Evolutionary conservation across 2,329 filamentous ascomycete species (phyloP).

Genomic region (Endothia cerciana): DNA sequence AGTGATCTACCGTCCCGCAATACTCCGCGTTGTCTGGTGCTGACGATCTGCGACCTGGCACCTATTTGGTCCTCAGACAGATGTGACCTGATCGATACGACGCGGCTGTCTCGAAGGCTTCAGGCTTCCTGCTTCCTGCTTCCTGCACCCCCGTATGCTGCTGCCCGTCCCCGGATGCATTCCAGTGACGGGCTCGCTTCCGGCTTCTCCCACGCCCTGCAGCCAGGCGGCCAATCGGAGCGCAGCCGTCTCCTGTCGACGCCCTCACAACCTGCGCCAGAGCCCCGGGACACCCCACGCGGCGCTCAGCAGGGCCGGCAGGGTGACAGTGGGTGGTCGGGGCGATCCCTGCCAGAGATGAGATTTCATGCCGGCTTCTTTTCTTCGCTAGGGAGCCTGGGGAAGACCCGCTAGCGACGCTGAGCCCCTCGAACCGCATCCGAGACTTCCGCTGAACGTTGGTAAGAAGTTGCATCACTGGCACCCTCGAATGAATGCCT

Average conservation of each 20-base stretch:
- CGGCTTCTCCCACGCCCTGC: conserved; percentile 30
- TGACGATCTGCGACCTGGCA: not conserved
- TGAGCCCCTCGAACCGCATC: conserved; percentile 6
- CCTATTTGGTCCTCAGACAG: too few species aligned
- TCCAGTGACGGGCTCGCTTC: conserved; percentile 18
- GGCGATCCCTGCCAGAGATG: not conserved
- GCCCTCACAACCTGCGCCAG: not conserved
- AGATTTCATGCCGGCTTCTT: conserved; percentile 26
- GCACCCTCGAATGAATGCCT: not conserved
- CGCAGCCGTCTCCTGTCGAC: conserved; percentile 5
- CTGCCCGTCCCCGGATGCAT: not conserved
- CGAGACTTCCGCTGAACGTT: conserved; percentile 22
- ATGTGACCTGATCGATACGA: too few species aligned
- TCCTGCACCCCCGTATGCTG: too few species aligned
- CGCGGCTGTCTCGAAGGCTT: too few species aligned
- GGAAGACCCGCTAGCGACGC: conserved; percentile 12
- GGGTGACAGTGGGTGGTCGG: not conserved
- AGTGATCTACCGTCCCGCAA: not conserved
- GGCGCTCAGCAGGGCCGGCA: not conserved
- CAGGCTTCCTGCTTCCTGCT: too few species aligned
- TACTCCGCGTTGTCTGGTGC: not conserved
- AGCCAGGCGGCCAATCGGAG: conserved; percentile 21
- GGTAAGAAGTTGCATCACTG: conserved; percentile 5
- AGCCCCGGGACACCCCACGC: conserved; percentile 12
- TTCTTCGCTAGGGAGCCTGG: conserved; percentile 20